phyloP scores from a whole-genome alignment of 78 protist genomes.

The Speleostelium caveatum region DNA sequence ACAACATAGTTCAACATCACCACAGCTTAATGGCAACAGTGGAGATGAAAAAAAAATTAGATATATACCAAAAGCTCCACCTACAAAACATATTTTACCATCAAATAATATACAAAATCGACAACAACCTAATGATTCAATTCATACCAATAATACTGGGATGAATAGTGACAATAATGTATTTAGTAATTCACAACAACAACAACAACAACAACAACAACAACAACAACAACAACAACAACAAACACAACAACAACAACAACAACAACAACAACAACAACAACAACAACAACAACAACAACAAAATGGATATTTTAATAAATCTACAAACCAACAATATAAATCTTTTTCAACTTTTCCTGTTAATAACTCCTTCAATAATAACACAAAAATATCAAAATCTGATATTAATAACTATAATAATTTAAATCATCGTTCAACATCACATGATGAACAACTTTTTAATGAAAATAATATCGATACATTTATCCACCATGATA shows the following conservation, averaged over 20 bases:
- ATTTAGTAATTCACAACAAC: background rate
- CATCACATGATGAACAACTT: too few species aligned
- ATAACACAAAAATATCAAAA: too few species aligned
- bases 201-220: background rate
- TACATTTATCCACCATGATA: too few species aligned
- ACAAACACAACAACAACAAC: background rate
- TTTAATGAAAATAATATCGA: too few species aligned
- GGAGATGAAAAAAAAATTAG: background rate
- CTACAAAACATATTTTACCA: too few species aligned
- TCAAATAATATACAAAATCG: background rate
- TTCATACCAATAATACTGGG: background rate
- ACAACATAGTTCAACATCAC: background rate
- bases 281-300: constrained; percentile 14
- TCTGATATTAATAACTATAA: too few species aligned
- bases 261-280: constrained; percentile 7
- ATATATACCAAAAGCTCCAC: background rate
- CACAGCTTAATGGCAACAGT: background rate
- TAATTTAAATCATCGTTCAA: too few species aligned
- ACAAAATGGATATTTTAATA: background rate
- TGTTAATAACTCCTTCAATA: too few species aligned
- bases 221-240: too few species aligned
- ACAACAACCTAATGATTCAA: background rate
- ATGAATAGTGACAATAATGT: background rate
- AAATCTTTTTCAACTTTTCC: too few species aligned
- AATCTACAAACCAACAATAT: background rate